Evolutionary conservation across 192 early-diverging fungal species (phyloP).

Genomic region (Coemansia guatemalensis): DNA sequence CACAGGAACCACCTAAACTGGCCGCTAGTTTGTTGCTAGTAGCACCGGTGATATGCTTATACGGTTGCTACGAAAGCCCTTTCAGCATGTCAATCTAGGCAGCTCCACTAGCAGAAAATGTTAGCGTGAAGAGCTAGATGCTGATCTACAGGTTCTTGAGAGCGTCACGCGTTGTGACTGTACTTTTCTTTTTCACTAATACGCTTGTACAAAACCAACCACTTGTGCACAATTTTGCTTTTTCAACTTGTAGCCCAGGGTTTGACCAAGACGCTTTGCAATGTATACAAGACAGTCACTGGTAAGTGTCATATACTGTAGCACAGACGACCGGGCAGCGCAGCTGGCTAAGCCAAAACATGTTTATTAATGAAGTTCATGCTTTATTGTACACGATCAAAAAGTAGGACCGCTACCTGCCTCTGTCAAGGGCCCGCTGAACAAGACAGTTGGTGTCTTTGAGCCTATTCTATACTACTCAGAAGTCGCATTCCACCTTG

Average conservation of each 20-base stretch:
- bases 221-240: not conserved
- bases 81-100: too few relatives aligned
- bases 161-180: too few relatives aligned
- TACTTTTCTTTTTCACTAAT: too few relatives aligned
- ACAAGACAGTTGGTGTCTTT: slow-evolving; percentile 43
- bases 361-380: not conserved
- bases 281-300: slow-evolving; percentile 46
- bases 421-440: slow-evolving; percentile 38
- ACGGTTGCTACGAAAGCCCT: too few relatives aligned
- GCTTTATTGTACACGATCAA: not conserved
- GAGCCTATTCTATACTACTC: slow-evolving; percentile 51
- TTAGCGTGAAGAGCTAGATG: too few relatives aligned
- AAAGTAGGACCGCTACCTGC: slow-evolving; percentile 40
- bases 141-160: too few relatives aligned
- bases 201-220: too few relatives aligned
- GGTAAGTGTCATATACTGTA: slow-evolving; percentile 7
- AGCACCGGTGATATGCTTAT: too few relatives aligned
- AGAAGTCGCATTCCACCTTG: slow-evolving; percentile 48
- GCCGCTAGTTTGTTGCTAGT: too few relatives aligned
- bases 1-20: too few relatives aligned
- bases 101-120: too few relatives aligned
- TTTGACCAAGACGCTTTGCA: slow-evolving; percentile 47
- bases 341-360: not conserved
- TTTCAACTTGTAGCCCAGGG: slow-evolving; percentile 38
- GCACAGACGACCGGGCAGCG: not conserved